phyloP scores from a whole-genome alignment of 2,329 filamentous ascomycete species.

The Conoideocrella luteorostrata region DNA sequence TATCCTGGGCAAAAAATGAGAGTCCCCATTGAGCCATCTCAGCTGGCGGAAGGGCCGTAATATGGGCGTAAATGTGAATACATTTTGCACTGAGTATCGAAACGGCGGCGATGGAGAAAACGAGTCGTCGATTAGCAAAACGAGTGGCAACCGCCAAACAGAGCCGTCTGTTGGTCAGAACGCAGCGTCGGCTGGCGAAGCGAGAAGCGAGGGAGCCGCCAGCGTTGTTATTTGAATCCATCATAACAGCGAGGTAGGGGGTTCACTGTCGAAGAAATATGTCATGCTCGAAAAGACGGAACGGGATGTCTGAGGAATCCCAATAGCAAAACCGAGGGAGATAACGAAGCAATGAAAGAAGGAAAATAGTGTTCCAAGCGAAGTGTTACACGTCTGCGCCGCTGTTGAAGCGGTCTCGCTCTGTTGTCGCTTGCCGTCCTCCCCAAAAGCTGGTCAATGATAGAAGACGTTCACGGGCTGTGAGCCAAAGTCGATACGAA shows the following conservation, averaged over 20 bases:
- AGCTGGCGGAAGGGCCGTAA: conserved; percentile 21
- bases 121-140: conserved; percentile 22
- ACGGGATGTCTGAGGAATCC: no score
- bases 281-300: conserved; percentile 3
- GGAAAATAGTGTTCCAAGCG: background rate
- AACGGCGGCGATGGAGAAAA: conserved; percentile 25
- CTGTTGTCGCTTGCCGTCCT: background rate
- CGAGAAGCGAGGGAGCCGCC: conserved; percentile 6
- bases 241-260: background rate
- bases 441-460: background rate
- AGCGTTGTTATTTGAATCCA: conserved; percentile 1
- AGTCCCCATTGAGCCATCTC: conserved; percentile 24
- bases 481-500: background rate
- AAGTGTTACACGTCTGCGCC: background rate
- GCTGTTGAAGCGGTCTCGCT: conserved; percentile 4
- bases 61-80: conserved; percentile 26
- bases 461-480: background rate
- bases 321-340: background rate
- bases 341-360: background rate
- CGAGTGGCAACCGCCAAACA: conserved; percentile 14
- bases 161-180: conserved; percentile 9
- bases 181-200: conserved; percentile 2
- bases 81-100: conserved; percentile 24
- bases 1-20: conserved; percentile 30
- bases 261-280: background rate